Base-by-base conservation (phyloP, 2,329 filamentous ascomycete species). In the Alternaria sp. region DNA sequence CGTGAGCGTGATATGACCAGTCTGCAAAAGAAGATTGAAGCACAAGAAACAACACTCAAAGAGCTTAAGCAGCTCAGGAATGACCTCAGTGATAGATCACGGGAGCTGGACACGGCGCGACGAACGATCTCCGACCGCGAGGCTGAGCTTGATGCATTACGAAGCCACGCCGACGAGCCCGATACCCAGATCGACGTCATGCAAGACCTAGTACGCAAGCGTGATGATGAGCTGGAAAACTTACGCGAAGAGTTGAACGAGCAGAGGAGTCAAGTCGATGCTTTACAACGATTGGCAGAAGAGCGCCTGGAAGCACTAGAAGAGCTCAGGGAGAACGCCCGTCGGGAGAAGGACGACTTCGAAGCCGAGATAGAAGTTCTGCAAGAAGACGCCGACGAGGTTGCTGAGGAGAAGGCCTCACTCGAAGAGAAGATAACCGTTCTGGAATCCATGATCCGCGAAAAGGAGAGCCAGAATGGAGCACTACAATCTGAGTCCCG, bases 371-470 rank as follows among this genome's bases (percentile, higher is more conserved):
- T 85, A 17, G 72, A 80, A 33, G 78, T 83, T 5, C 68, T 83
- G 1, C 79, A 82, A 55, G 75, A 77, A 28, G 75, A 74, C 29
- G 72, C 78, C 7, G 80, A 82, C 31, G 78, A 81, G 17, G 71
- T 75, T 2, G 69, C 76, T 23, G 73, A 77, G 14, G 80, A 81
- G 61, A 89, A 87, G 67, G 81, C 83, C 7, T 80, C 86, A 40
- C 77, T 90, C 1, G 85, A 91, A 68, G 81, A 86, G 51, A 85
- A 85, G 57, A 81, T 85, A 4, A 78, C 80, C 9, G 58, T 74
- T 6, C 69, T 78, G 5, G 74, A 78, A 54, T 66, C 68, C 3
- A 66, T 71, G 62, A 61, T 73, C n/a, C 72, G 75, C 11, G 78
- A 81, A 11, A 80, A 79, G 60, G 73, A 72, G 39, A 67, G 45